These are phyloP conservation scores for Fraxinus paxiana DNA, from an alignment of 305 asterid genomes.

Conservation along the genomic window DNA sequence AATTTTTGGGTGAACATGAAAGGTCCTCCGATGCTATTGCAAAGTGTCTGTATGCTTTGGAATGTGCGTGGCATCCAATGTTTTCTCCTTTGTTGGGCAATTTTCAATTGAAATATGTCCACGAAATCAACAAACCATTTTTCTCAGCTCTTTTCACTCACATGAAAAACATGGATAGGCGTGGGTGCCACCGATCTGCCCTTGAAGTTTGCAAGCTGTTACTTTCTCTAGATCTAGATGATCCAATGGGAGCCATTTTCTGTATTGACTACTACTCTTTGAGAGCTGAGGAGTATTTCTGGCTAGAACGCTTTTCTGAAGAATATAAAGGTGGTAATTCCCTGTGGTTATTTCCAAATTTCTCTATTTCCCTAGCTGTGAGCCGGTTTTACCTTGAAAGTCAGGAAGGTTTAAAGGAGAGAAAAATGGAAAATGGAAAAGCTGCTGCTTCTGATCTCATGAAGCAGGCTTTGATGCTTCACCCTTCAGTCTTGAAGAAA, in stretches of 20 bases:
- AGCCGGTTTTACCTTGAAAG: conserved; percentile 72
- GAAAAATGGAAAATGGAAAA: conserved; percentile 35
- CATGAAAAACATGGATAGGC: conserved; percentile 92
- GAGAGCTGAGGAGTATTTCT: conserved; percentile 74
- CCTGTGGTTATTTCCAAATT: conserved; percentile 85
- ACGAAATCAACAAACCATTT: conserved; percentile 71
- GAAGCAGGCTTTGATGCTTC: conserved; percentile 92
- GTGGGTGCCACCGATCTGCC: conserved; percentile 94
- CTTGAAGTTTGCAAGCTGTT: conserved; percentile 86
- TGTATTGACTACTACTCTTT: conserved; percentile 82
- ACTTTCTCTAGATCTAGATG: conserved; percentile 82
- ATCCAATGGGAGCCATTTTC: conserved; percentile 78
- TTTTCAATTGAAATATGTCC: conserved; percentile 64
- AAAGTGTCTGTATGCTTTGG: conserved; percentile 77
- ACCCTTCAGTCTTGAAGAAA: conserved; percentile 71
- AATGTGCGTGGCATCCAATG: conserved; percentile 94
- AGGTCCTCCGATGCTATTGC: conserved; percentile 81
- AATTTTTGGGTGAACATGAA: conserved; percentile 86
- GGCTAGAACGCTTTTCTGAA: conserved; percentile 78
- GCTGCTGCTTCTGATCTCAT: conserved; percentile 67
- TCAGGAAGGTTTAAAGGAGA: conserved; percentile 25
- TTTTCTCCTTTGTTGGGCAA: conserved; percentile 63
- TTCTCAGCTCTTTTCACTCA: conserved; percentile 69
- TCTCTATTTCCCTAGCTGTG: conserved; percentile 75
- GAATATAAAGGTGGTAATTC: conserved; percentile 70